Base-by-base conservation (phyloP, 768 basidiomycete species). In the Tylopilus sp. region DNA sequence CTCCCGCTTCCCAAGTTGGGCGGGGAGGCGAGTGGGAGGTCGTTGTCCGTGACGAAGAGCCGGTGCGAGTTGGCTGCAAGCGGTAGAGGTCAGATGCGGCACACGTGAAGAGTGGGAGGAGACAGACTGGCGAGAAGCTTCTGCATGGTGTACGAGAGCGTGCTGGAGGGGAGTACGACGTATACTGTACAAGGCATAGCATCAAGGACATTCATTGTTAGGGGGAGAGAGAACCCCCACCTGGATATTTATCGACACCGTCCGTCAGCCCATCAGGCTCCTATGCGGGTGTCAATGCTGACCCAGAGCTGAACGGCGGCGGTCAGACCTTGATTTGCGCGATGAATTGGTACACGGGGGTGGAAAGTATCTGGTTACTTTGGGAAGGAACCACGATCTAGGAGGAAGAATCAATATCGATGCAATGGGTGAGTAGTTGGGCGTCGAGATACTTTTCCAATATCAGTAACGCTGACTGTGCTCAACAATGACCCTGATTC, bases 381-480 rank as follows among this genome's bases (percentile, higher is more conserved):
- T 90, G 79, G 2, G 85, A 85, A 1, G 90, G 90, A 7, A 87
- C 86, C 2, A 92, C 86, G 31, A 89, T 75, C 85, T 90, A 45
- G 25, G 35, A n/a, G 17, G 2, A 46, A 39, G 5, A 1, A 44
- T 48, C 31, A 36, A 44, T 30, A 28, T 51, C 3, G 11, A 18
- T 28, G 28, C 11, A 25, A 39, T 7, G n/a, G 21, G 11, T 22
- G 10, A 13, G 22, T 30, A 12, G n/a, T 4, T 3, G 17, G 13
- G 2, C 3, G 28, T 21, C 20, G 23, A 60, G 65, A 31, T 56
- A 86, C 88, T 76, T 81, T 85, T 48, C 88, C 88, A 33, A 92
- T 75, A 63, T 92, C 90, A 6, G 88, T 91, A 5, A 90, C 90
- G 62, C 86, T 89, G 33, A 91, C 82, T 3, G 87, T 86, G 52